Evolutionary conservation across 208 protist species (phyloP), one percentile per base, ranked within the genome.

Genomic region (Tritrichomonas foetus): DNA sequence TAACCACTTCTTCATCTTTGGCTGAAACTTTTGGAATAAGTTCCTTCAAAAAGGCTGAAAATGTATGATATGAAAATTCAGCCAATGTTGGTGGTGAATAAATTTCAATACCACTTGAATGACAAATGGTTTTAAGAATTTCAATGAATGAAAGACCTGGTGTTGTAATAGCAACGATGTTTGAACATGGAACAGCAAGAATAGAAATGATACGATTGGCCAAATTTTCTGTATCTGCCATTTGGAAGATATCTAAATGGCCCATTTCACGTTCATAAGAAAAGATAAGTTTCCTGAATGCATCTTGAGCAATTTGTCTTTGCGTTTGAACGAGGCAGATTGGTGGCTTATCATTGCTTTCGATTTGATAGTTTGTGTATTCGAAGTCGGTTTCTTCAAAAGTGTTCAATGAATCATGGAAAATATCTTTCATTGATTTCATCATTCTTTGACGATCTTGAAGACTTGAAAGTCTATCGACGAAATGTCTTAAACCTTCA

Each of bases 221-320:
- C 1, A 89, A 36, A 44, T 27, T 47, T 57, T 89, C 78, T 33
- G 78, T 89, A 49, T 89, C 78, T 2, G 3, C 33, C 13, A 39
- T 89, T 50, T 27, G 33, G n/a, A 89, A 89, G 41, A 89, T 89
- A 27, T 89, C 47, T 27, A 89, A 57, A n/a, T 53, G 47, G 20
- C 78, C 78, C 41, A 89, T 89, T 89, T 89, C 78, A 57, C 78
- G 53, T 50, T 89, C 78, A 36, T 89, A 89, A 89, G 78, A 89
- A 57, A 57, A 13, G 9, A 89, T 89, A 27, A 89, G 39, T 50
- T 89, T 89, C 20, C 41, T 53, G 47, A 89, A 89, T 39, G 47
- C 41, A 53, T 89, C 47, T 57, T 89, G 78, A 27, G 78, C 41
- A 53, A 49, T 89, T 39, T 20, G 16, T 89, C 47, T 89, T n/a